These are phyloP conservation scores for Raddia guianensis DNA, from an alignment of 176 grass and related monocot genomes.

Conservation along the genomic window DNA sequence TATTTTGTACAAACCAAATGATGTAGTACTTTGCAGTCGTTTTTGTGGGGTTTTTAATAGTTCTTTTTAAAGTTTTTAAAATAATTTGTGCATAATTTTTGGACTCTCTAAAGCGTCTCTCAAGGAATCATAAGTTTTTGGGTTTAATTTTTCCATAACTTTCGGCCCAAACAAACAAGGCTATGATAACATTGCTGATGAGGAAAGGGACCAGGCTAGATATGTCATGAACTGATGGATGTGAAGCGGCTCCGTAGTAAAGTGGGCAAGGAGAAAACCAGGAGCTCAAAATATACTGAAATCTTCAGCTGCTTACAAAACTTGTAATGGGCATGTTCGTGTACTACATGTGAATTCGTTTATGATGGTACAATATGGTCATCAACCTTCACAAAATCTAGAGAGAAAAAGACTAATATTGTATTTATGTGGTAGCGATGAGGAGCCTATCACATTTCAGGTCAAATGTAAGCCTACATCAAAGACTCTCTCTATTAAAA, in stretches of 20 bases:
- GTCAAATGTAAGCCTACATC: constrained; percentile 5
- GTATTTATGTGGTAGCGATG: not conserved
- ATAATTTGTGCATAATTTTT: too few relatives aligned
- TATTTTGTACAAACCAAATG: too few relatives aligned
- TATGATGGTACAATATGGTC: not conserved
- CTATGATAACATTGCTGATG: not conserved
- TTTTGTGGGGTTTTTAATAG: too few relatives aligned
- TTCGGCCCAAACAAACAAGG: too few relatives aligned
- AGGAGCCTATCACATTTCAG: not conserved
- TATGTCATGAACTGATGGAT: not conserved
- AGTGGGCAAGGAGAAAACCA: constrained; percentile 6
- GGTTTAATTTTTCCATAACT: too few relatives aligned
- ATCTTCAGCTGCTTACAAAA: constrained; percentile 1
- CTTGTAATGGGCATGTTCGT: not conserved
- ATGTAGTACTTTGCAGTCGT: too few relatives aligned
- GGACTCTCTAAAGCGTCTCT: too few relatives aligned
- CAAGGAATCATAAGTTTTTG: too few relatives aligned
- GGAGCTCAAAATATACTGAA: not conserved
- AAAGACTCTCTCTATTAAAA: constrained; percentile 40
- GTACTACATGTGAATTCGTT: constrained; percentile 1
- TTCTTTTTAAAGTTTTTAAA: too few relatives aligned
- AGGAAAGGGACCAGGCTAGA: not conserved
- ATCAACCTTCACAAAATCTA: not conserved
- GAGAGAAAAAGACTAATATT: not conserved
- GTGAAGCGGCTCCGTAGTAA: not conserved